Evolutionary conservation across 2,329 filamentous ascomycete species (phyloP).

Genomic region (Ascochyta rabiei): DNA sequence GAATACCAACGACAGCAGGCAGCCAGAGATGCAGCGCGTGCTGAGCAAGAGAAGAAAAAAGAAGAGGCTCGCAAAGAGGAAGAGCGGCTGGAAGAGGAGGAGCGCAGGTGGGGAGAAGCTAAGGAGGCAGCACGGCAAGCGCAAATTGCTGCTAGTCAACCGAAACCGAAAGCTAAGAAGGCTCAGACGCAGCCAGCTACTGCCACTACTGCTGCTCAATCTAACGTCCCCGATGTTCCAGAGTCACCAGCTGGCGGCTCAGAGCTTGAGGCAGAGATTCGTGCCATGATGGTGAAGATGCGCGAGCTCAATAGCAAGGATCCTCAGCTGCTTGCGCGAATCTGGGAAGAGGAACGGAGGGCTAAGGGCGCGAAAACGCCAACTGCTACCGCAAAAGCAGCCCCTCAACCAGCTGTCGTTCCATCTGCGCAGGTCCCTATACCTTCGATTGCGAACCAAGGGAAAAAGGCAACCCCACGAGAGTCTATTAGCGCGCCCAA

Average conservation of each 20-base stretch:
- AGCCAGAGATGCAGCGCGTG: slow-evolving; percentile 41
- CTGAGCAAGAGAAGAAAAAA: slow-evolving; percentile 41
- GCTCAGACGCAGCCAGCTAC: slow-evolving; percentile 31
- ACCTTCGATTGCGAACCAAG: slow-evolving; percentile 26
- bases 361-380: slow-evolving; percentile 42
- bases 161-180: slow-evolving; percentile 27
- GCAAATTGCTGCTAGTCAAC: slow-evolving; percentile 22
- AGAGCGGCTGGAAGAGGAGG: slow-evolving; percentile 33
- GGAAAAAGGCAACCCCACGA: slow-evolving; percentile 29
- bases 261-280: slow-evolving; percentile 58
- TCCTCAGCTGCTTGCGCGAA: slow-evolving; percentile 59
- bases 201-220: background rate
- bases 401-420: slow-evolving; percentile 22
- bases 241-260: slow-evolving; percentile 1
- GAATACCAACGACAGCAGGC: slow-evolving; percentile 54
- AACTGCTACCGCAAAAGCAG: slow-evolving; percentile 29
- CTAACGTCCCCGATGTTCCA: slow-evolving; percentile 13
- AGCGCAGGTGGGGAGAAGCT: slow-evolving; percentile 28
- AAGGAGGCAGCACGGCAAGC: slow-evolving; percentile 23
- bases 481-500: slow-evolving; percentile 13
- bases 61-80: slow-evolving; percentile 37
- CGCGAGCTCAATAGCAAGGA: slow-evolving; percentile 62
- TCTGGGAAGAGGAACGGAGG: slow-evolving; percentile 62
- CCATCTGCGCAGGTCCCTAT: slow-evolving; percentile 16
- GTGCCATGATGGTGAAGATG: slow-evolving; percentile 63